These are phyloP conservation scores for Mycena belliarum DNA, from an alignment of 768 basidiomycete species.

Conservation along the genomic window DNA sequence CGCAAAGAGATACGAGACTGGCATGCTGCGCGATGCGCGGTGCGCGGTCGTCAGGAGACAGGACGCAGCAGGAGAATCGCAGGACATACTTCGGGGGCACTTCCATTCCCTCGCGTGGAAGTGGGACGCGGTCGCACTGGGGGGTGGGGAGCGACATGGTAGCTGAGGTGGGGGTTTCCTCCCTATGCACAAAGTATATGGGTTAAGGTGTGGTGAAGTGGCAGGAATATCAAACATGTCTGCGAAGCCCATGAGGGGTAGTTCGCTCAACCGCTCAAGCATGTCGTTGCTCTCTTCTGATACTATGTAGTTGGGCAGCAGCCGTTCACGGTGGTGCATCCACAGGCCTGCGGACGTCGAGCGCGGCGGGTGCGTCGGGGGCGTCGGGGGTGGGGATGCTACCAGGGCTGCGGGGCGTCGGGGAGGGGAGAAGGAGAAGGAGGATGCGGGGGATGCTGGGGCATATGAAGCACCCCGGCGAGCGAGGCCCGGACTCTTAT, in stretches of 20 bases:
- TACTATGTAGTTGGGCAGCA: not conserved
- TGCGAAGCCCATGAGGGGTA: slow-evolving; percentile 22
- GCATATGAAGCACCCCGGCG: too few species aligned
- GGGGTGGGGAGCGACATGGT: slow-evolving; percentile 24
- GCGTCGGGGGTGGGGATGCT: too few species aligned
- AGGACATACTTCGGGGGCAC: slow-evolving; percentile 10
- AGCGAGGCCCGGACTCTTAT: too few species aligned
- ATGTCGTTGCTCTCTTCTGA: slow-evolving; percentile 13
- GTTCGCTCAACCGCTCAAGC: slow-evolving; percentile 18
- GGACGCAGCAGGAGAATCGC: not conserved
- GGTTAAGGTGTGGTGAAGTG: not conserved
- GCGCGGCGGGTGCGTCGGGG: not conserved
- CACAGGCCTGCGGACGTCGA: not conserved
- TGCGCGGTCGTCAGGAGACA: slow-evolving; percentile 9
- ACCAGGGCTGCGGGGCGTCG: not conserved
- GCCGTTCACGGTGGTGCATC: slow-evolving; percentile 5
- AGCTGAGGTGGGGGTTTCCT: slow-evolving; percentile 21
- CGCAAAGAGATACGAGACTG: slow-evolving; percentile 20
- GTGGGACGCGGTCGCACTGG: slow-evolving; percentile 9
- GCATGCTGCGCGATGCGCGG: slow-evolving; percentile 7
- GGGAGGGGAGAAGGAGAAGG: not conserved
- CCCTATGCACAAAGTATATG: slow-evolving; percentile 14
- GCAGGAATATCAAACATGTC: slow-evolving; percentile 18
- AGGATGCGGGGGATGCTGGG: not conserved
- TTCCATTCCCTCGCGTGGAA: slow-evolving; percentile 11